Evolutionary conservation across 2,329 filamentous ascomycete species (phyloP), one percentile per base, ranked within the genome.

Genomic region (Hypocreales sp.): DNA sequence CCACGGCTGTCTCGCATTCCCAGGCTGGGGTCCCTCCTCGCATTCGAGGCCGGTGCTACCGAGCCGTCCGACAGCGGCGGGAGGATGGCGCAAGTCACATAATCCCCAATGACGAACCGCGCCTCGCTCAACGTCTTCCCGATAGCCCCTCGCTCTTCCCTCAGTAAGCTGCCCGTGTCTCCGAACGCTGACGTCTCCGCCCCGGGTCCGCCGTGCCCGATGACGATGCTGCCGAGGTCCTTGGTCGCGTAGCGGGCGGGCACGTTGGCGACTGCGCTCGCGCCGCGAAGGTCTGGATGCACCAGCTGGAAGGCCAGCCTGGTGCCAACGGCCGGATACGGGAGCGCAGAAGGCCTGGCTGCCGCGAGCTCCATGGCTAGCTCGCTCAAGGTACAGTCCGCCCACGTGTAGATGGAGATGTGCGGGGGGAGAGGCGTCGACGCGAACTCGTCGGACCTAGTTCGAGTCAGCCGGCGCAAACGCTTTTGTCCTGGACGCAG

Each of bases 71-170:
- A 58, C 15, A 79, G 56, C 1, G 82, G 81, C 22, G 81, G 75
- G 30, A 87, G 59, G 33, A 93, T 74, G 5, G 82, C 80, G 47
- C 81, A 87, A 31, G 78, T 77, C 22, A 95, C 64, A 45, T 79
- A 92, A 51, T 95, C 87, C 1, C 87, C 87, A 35, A 90, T 78
- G 8, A 93, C 78, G 43, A 93, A 92, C 14, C 77, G 69, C 19
- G 70, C 73, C 29, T 92, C 81, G 20, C 63, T 63, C 18, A 95
- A 55, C 7, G 80, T 86, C 56, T 78, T 87, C 16, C 73, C 63
- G 8, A 71, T 66, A n/a, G n/a, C n/a, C 16, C 81, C 74, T 5
- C 67, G 67, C 19, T 61, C 61, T 47, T 46, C 35, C 41, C 40
- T 37, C 37, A 41, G 34, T 42, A 47, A 32, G 41, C 42, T 35